A percentile compares a stretch with the other conserved stretches of the same genome.
phyloP scores from a whole-genome alignment of 495 filamentous ascomycete genomes.

The Choiromyces venosus region DNA sequence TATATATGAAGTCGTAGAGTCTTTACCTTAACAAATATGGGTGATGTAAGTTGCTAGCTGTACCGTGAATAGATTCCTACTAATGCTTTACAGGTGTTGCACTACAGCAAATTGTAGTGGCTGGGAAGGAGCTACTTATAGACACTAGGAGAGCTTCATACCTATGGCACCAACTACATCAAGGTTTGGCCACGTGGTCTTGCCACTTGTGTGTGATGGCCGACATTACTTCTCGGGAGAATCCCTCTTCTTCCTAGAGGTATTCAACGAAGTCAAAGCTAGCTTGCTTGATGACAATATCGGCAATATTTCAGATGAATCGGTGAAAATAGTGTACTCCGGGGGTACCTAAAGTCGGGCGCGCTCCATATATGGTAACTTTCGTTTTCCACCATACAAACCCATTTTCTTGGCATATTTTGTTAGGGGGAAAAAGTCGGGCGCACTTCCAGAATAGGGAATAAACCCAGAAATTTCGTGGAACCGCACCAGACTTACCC shows the following conservation, averaged over 20 bases:
- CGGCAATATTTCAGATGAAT: slow-evolving; percentile 11
- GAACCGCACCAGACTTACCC: too few species aligned
- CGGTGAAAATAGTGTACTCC: neutral
- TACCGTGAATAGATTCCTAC: neutral
- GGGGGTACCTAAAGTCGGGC: too few species aligned
- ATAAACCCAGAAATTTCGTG: too few species aligned
- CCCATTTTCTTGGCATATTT: too few species aligned
- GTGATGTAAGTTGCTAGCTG: neutral
- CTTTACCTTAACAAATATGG: too few species aligned
- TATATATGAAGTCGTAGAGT: too few species aligned
- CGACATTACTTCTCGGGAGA: slow-evolving; percentile 18
- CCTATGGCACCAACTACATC: slow-evolving; percentile 25
- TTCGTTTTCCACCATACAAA: too few species aligned
- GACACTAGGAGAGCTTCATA: slow-evolving; percentile 20
- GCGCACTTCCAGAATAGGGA: too few species aligned
- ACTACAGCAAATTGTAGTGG: slow-evolving; percentile 23
- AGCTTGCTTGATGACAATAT: slow-evolving; percentile 25
- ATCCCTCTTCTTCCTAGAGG: slow-evolving; percentile 25
- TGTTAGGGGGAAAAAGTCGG: too few species aligned
- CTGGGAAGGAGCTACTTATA: slow-evolving; percentile 21
- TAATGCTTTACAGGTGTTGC: slow-evolving; percentile 3
- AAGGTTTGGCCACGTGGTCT: slow-evolving; percentile 5
- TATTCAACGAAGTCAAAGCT: slow-evolving; percentile 23
- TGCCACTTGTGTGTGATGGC: slow-evolving; percentile 11
- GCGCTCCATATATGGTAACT: too few species aligned